Evolutionary conservation across 2,329 filamentous ascomycete species (phyloP).

Genomic region (Penicillium psychrosexuale): DNA sequence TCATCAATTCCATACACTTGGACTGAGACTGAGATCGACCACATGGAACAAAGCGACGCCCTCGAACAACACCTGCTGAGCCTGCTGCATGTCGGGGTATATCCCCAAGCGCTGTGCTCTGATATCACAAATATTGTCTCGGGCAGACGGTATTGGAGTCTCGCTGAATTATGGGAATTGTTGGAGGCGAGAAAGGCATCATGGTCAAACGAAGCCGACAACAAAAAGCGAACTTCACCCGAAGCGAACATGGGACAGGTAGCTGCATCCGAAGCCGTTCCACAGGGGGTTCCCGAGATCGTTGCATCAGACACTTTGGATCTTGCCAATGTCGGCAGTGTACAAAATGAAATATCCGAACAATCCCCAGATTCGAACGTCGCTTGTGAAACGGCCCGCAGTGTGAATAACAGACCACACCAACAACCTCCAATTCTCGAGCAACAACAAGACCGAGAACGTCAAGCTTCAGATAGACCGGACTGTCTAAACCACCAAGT

Average conservation of each 20-base stretch:
- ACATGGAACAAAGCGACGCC: neutral
- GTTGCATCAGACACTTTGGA: neutral
- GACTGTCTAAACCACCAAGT: too few species aligned
- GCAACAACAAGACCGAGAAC: neutral
- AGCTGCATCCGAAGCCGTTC: neutral
- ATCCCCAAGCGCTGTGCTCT: neutral
- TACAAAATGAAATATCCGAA: neutral
- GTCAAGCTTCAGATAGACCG: neutral
- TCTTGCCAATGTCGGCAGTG: neutral
- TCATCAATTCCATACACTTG: constrained; percentile 12
- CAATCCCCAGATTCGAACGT: neutral
- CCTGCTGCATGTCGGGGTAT: constrained; percentile 17
- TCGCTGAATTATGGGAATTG: constrained; percentile 25
- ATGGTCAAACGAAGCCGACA: constrained; percentile 7
- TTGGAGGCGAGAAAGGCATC: constrained; percentile 17
- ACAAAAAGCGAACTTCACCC: neutral
- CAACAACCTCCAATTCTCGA: neutral
- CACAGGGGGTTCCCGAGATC: neutral
- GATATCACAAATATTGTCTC: neutral
- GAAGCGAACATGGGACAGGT: neutral
- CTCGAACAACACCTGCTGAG: constrained; percentile 13
- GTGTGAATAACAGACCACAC: neutral
- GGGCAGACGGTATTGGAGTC: constrained; percentile 17
- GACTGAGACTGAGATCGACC: constrained; percentile 1
- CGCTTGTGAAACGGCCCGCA: neutral